Percentiles rank a stretch among this genome's conserved stretches.
These are phyloP conservation scores for Suillus fuscotomentosus DNA, from an alignment of 768 basidiomycete species.

Conservation along the genomic window DNA sequence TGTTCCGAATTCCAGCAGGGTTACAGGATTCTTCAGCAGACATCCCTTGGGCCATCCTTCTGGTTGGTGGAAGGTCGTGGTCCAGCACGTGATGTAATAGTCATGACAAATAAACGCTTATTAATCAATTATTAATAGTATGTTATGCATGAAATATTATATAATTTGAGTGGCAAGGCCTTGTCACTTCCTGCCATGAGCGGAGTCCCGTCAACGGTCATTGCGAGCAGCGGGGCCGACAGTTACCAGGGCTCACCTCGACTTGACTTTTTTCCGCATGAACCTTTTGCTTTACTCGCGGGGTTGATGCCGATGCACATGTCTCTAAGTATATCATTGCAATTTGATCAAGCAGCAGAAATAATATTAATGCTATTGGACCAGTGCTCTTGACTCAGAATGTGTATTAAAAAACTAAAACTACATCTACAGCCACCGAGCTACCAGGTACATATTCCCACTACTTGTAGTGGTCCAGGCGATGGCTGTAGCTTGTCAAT, in stretches of 20 bases:
- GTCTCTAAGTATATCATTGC: not conserved
- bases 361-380: not conserved
- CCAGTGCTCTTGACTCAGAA: not conserved
- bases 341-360: not conserved
- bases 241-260: not conserved
- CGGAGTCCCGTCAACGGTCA: not conserved
- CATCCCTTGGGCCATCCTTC: not conserved
- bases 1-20: not conserved
- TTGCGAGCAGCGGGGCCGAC: not conserved
- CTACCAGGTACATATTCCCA: slow-evolving; percentile 1
- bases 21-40: not conserved
- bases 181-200: not conserved
- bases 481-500: not conserved
- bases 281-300: not conserved
- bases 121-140: not conserved
- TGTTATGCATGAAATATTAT: not conserved
- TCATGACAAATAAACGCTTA: not conserved
- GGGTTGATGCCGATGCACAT: not conserved
- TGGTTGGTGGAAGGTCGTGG: not conserved
- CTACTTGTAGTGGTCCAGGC: not conserved
- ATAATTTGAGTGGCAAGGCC: not conserved
- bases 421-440: not conserved
- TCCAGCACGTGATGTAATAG: not conserved
- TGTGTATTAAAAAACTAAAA: not conserved
- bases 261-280: not conserved